A percentile compares a stretch with the other conserved stretches of the same genome.
These are phyloP conservation scores for Heliamphora pulchella DNA, from an alignment of 179 eudicot species.

Conservation along the genomic window DNA sequence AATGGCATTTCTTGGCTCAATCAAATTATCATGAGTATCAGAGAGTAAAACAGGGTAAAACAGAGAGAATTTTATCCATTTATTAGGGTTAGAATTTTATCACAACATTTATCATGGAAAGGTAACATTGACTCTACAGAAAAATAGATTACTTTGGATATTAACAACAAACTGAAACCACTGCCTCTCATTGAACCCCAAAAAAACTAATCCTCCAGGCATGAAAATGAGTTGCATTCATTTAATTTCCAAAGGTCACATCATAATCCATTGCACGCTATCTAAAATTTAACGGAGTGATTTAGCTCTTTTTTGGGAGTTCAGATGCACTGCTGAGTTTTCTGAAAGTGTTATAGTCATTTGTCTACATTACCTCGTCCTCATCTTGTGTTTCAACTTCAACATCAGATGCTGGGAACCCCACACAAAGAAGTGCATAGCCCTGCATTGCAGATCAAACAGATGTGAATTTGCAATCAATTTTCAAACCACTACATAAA, in stretches of 20 bases:
- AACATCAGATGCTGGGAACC: constrained; percentile 79
- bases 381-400: constrained; percentile 99
- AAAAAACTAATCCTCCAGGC: constrained; percentile 1
- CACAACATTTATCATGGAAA: neutral
- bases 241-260: neutral
- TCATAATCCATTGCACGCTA: neutral
- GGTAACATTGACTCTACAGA: neutral
- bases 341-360: neutral
- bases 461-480: neutral
- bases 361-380: constrained; percentile 62
- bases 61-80: neutral
- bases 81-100: neutral
- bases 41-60: neutral
- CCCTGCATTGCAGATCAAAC: constrained; percentile 45
- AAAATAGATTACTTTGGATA: neutral
- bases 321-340: constrained; percentile 3
- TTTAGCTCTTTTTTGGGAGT: neutral
- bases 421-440: constrained; percentile 94
- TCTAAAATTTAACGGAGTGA: neutral
- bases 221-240: too few species aligned
- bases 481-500: neutral
- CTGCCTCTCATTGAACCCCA: neutral
- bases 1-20: neutral
- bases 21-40: neutral
- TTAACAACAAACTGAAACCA: neutral